Conservation (phyloP, 345 rosid species). For the Salix viminalis region DNA sequence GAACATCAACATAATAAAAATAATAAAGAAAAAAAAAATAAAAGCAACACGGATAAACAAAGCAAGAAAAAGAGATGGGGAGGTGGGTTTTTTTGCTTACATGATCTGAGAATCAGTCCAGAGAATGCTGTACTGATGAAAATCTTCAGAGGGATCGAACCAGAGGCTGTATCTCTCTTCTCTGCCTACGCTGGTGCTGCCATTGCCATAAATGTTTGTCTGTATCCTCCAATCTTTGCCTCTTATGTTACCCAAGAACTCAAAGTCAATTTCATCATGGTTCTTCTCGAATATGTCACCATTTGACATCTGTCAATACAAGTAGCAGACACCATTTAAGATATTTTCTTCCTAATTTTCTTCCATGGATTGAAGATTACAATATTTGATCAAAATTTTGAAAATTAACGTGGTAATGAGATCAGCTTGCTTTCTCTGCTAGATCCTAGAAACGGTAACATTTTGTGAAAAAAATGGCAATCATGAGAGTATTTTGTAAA, state of each 20-base stretch:
- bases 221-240: conserved; percentile 99
- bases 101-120: conserved; percentile 90
- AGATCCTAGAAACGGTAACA: not conserved
- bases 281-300: conserved; percentile 90
- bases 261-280: conserved; percentile 97
- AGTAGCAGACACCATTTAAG: not conserved
- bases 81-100: conserved; percentile 41
- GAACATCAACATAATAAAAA: not conserved
- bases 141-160: conserved; percentile 96
- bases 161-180: conserved; percentile 96
- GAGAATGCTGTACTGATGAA: conserved; percentile 82
- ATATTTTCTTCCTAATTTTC: not conserved
- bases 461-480: not conserved
- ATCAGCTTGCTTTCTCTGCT: not conserved
- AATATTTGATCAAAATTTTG: not conserved
- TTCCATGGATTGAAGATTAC: no score
- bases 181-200: conserved; percentile 82
- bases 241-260: conserved; percentile 95
- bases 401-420: not conserved
- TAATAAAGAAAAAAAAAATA: not conserved
- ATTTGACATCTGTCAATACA: conserved; percentile 71
- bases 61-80: not conserved
- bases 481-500: not conserved
- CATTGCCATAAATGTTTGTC: conserved; percentile 91
- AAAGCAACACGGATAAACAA: not conserved